A percentile compares a stretch with the other conserved stretches of the same genome.
phyloP scores from a whole-genome alignment of 306 rosid genomes.

The Macrotyloma uniflorum region DNA sequence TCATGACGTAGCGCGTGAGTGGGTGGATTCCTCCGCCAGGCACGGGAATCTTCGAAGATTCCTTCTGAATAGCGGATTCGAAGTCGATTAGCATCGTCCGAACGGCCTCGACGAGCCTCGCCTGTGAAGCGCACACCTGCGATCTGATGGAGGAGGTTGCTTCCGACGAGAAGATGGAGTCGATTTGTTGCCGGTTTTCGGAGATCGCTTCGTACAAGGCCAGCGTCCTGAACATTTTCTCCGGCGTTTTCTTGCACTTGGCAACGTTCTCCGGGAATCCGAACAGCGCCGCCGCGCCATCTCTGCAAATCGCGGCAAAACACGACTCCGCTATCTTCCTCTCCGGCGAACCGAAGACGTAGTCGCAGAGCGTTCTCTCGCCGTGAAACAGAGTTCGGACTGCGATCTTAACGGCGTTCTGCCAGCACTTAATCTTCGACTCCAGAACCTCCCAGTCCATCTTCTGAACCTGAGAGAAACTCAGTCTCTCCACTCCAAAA shows the following conservation, averaged over 20 bases:
- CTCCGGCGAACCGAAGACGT: constrained; percentile 52
- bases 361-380: constrained; percentile 67
- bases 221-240: constrained; percentile 72
- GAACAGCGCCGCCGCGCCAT: constrained; percentile 56
- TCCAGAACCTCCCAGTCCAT: constrained; percentile 77
- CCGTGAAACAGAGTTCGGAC: constrained; percentile 58
- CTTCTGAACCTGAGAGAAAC: constrained; percentile 61
- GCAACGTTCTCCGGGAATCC: constrained; percentile 69
- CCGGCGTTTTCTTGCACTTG: constrained; percentile 73
- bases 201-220: constrained; percentile 71
- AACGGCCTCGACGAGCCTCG: constrained; percentile 52
- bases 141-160: constrained; percentile 52
- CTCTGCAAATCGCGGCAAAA: constrained; percentile 62
- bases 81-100: constrained; percentile 61
- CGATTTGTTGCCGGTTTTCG: constrained; percentile 58
- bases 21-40: constrained; percentile 86
- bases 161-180: constrained; percentile 63
- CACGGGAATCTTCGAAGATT: constrained; percentile 56
- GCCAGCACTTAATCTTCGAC: constrained; percentile 68
- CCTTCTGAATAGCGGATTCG: constrained; percentile 78
- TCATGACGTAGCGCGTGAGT: constrained; percentile 93
- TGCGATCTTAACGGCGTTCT: constrained; percentile 55
- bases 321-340: constrained; percentile 52
- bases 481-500: constrained; percentile 70
- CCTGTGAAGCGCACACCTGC: constrained; percentile 43